These are phyloP conservation scores for Thelonectria olida DNA, from an alignment of 2,329 filamentous ascomycete species.

Conservation along the genomic window DNA sequence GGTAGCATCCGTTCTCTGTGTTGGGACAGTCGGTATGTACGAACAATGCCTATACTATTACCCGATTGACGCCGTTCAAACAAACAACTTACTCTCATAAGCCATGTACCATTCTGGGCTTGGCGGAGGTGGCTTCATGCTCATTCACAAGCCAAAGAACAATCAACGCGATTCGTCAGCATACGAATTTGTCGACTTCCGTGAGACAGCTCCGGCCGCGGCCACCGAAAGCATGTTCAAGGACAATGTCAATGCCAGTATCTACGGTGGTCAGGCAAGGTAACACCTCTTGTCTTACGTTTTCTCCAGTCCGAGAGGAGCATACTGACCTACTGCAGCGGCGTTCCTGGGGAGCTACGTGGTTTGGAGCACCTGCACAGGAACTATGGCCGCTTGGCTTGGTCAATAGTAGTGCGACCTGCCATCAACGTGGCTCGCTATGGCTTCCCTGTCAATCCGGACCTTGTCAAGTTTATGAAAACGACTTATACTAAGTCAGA, in stretches of 20 bases:
- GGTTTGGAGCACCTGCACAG: constrained; percentile 79
- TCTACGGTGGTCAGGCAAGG: constrained; percentile 75
- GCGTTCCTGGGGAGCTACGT: constrained; percentile 75
- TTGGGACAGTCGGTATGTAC: constrained; percentile 62
- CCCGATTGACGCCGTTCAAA: too few relatives aligned
- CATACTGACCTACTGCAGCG: constrained; percentile 48
- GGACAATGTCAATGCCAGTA: constrained; percentile 69
- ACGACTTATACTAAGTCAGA: constrained; percentile 55
- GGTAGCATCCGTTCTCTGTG: constrained; percentile 71
- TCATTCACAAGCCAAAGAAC: constrained; percentile 72
- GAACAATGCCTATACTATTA: too few relatives aligned
- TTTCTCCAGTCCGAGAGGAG: accelerated
- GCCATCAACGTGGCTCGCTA: constrained; percentile 76
- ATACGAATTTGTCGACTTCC: constrained; percentile 86
- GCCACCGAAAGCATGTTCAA: constrained; percentile 85
- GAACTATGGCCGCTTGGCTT: constrained; percentile 70
- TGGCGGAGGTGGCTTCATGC: constrained; percentile 82
- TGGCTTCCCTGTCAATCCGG: constrained; percentile 76
- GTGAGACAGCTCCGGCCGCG: constrained; percentile 83
- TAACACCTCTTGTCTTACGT: constrained; percentile 63
- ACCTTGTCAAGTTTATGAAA: constrained; percentile 76
- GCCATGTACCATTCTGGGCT: constrained; percentile 75
- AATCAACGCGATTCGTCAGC: constrained; percentile 30
- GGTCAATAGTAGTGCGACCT: constrained; percentile 74
- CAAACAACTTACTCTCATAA: background rate